Evolutionary conservation across 495 filamentous ascomycete species (phyloP).

Genomic region (Daldinia vernicosa): DNA sequence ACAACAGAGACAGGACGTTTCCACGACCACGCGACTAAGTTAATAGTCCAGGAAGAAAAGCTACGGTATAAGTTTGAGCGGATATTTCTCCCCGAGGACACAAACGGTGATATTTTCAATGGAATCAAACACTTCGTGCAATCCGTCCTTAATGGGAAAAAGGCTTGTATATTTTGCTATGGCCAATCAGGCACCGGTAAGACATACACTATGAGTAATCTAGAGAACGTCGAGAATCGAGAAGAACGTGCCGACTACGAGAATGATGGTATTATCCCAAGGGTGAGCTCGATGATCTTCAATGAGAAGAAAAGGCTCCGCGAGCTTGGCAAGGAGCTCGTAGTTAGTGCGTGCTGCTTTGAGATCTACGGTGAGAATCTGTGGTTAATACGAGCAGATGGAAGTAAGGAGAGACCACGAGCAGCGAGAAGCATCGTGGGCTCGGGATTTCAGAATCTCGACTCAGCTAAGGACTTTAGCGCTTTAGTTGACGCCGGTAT

Average conservation of each 20-base stretch:
- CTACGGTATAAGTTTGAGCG: slow-evolving; percentile 87
- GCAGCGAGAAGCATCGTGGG: neutral
- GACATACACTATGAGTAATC: slow-evolving; percentile 92
- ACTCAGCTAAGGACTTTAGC: slow-evolving; percentile 23
- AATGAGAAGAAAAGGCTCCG: slow-evolving; percentile 77
- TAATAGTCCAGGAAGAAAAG: slow-evolving; percentile 66
- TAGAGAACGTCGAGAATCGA: slow-evolving; percentile 53
- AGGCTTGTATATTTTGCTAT: slow-evolving; percentile 97
- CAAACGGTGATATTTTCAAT: slow-evolving; percentile 86
- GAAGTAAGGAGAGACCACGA: slow-evolving; percentile 73
- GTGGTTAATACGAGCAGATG: slow-evolving; percentile 80
- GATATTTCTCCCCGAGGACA: slow-evolving; percentile 77
- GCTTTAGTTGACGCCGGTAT: slow-evolving; percentile 24
- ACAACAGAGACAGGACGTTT: slow-evolving; percentile 62
- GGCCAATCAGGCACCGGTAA: slow-evolving; percentile 97
- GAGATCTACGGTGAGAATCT: slow-evolving; percentile 97
- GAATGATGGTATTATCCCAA: slow-evolving; percentile 95
- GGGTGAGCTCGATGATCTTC: slow-evolving; percentile 89
- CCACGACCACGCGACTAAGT: slow-evolving; percentile 62
- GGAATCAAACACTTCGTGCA: slow-evolving; percentile 95
- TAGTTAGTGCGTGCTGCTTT: slow-evolving; percentile 89
- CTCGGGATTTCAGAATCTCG: neutral
- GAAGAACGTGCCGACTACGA: slow-evolving; percentile 77
- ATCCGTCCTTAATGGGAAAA: slow-evolving; percentile 91
- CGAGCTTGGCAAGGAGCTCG: slow-evolving; percentile 89